Base-by-base conservation (phyloP, 306 rosid genomes). In the Pterocarpus macrocarpus region DNA sequence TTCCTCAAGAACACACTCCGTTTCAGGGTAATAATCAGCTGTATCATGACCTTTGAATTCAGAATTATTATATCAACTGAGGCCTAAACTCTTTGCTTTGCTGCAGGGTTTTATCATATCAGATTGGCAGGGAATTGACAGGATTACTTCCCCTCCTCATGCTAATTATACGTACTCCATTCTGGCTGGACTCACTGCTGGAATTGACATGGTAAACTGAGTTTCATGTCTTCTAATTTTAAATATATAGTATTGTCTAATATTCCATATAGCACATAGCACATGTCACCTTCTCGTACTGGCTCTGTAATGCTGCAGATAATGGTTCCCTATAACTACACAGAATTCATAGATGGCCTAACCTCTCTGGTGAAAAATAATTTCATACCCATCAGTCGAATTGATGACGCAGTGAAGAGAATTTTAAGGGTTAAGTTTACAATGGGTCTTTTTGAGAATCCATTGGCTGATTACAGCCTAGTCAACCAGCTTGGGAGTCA, bases 321-420 rank as follows among this genome's bases (percentile, higher is more conserved):
- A 68, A 86, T 86, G 89, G 86, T 86, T 82, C 89, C 89, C 58
- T 38, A 6, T 33, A 79, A 82, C 84, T 82, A 63, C 63, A 86
- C 84, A 1, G 86, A 75, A 80, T 86, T 86, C 68, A 79, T 86
- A 38, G 89, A 82, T 79, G 84, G 39, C 59, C 69, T 82, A 50
- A 86, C 69, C 73, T 65, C 15, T 38, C 86, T 69, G 75, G 89
- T 86, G 33, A 79, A 82, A 80, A 82, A 75, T 12, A 79, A 79
- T 3, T 34, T 63, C 70, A 86, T 86, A 55, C 86, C 89, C 0
- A 70, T 79, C 5, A 75, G 76, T 73, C 81, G 89, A 68, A 86
- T 86, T 47, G 69, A 86, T 71, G 89, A 86, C 79, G 89, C 89
- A 1, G 86, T 86, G 33, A 76, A 73, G 66, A 82, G 89, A 86